Evolutionary conservation across 148 eudicot genomes (phyloP).

Genomic region (Rheum nobile): DNA sequence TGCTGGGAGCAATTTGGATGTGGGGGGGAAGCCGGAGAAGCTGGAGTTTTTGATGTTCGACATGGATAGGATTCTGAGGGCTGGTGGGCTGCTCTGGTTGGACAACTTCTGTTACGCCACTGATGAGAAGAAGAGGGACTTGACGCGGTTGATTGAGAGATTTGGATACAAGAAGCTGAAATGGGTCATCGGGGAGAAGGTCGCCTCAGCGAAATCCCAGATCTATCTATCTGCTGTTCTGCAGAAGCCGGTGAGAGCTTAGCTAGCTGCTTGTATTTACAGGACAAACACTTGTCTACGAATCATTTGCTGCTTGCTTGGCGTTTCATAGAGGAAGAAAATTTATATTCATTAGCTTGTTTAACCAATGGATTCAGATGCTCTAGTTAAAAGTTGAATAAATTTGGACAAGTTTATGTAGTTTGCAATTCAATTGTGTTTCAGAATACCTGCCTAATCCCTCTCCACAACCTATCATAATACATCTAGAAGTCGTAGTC

Average conservation of each 20-base stretch:
- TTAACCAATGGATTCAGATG: too few species aligned
- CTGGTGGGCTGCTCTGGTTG: constrained; percentile 87
- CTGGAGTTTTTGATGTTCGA: constrained; percentile 94
- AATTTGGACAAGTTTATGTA: too few species aligned
- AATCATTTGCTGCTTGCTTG: background rate
- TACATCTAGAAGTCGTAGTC: too few species aligned
- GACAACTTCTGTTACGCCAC: constrained; percentile 64
- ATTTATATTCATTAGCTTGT: background rate
- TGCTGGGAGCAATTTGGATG: constrained; percentile 63
- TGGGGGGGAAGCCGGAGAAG: constrained; percentile 70
- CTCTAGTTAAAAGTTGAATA: too few species aligned
- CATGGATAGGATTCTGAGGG: constrained; percentile 66
- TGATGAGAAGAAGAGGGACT: constrained; percentile 64
- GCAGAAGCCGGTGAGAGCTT: constrained; percentile 78
- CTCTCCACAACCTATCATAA: too few species aligned
- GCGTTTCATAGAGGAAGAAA: background rate
- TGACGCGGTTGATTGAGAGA: constrained; percentile 65
- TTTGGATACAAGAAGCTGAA: constrained; percentile 93
- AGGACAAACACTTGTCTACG: background rate
- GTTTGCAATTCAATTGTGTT: too few species aligned
- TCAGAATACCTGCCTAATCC: too few species aligned
- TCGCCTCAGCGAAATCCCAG: constrained; percentile 48
- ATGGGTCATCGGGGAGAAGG: constrained; percentile 93
- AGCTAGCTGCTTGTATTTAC: background rate
- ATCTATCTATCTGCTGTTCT: constrained; percentile 87